Conservation (phyloP, 352 stramenopile genomes). For the Globisporangium abappressorium region DNA sequence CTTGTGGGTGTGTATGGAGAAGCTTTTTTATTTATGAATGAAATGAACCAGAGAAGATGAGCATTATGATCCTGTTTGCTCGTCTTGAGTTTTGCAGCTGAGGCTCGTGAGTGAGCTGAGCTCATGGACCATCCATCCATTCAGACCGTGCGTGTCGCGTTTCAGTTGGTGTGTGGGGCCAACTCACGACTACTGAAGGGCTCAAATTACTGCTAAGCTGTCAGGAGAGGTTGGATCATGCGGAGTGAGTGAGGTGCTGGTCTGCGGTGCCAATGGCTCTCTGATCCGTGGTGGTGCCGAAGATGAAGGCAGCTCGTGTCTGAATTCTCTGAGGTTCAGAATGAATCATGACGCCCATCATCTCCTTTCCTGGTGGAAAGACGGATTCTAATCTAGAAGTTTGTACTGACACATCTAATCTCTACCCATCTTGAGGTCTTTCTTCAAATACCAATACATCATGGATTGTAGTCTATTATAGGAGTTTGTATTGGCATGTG, state of each 20-base stretch:
- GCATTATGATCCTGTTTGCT: neutral
- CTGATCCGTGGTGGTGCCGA: neutral
- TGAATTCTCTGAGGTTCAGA: neutral
- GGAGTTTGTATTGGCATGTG: neutral
- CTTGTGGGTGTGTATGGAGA: neutral
- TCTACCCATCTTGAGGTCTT: too few relatives aligned
- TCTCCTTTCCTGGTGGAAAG: too few relatives aligned
- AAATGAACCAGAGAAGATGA: neutral
- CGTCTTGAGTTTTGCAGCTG: neutral
- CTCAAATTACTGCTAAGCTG: neutral
- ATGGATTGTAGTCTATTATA: too few relatives aligned
- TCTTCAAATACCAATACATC: too few relatives aligned
- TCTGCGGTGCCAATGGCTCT: neutral
- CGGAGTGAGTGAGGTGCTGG: neutral
- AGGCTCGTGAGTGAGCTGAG: neutral
- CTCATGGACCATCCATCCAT: neutral
- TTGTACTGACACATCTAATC: too few relatives aligned
- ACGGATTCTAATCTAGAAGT: too few relatives aligned
- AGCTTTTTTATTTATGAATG: constrained; percentile 1
- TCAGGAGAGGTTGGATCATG: neutral
- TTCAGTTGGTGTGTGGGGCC: neutral
- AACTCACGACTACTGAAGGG: neutral
- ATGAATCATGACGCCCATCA: neutral
- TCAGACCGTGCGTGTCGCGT: too few relatives aligned
- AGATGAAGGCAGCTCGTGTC: neutral